A percentile compares a stretch with the other conserved stretches of the same genome.
Conservation (phyloP, 805 yeast genomes). For the Wilhelminamyces savonicus region DNA sequence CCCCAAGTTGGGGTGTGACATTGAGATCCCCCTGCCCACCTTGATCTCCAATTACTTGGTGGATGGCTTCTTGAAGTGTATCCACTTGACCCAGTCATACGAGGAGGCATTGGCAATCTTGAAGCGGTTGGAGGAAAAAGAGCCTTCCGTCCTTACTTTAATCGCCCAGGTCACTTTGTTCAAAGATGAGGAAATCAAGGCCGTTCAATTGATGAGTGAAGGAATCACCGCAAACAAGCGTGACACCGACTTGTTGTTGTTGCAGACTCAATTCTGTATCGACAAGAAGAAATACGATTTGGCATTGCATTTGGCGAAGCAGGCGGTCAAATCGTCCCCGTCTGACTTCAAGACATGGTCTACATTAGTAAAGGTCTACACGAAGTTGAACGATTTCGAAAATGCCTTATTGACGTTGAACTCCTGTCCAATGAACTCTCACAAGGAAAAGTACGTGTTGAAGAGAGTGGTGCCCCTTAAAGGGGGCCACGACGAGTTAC, state of each 20-base stretch:
- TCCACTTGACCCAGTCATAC: constrained; percentile 60
- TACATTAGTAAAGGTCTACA: constrained; percentile 55
- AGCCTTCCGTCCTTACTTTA: constrained; percentile 52
- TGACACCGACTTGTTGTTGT: constrained; percentile 46
- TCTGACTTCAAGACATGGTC: constrained; percentile 76
- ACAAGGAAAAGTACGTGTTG: constrained; percentile 59
- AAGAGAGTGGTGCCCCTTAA: constrained; percentile 53
- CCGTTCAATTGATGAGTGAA: constrained; percentile 45
- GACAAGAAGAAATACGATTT: constrained; percentile 47
- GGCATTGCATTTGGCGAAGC: constrained; percentile 53
- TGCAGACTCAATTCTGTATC: constrained; percentile 54
- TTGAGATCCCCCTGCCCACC: constrained; percentile 66
- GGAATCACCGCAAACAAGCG: constrained; percentile 46
- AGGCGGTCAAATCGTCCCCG: constrained; percentile 67
- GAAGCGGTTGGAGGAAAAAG: constrained; percentile 41
- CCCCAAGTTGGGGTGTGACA: constrained; percentile 54
- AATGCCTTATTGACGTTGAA: constrained; percentile 67
- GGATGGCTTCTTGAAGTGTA: constrained; percentile 62
- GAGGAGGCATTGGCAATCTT: constrained; percentile 57
- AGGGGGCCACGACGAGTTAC: constrained; percentile 47
- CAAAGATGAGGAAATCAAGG: constrained; percentile 55
- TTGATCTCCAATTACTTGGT: constrained; percentile 61
- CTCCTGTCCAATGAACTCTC: constrained; percentile 77
- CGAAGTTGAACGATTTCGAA: constrained; percentile 59
- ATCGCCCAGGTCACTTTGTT: constrained; percentile 48